A percentile compares a stretch with the other conserved stretches of the same genome.
Conservation (phyloP, 176 grass and related monocot species). For the Coix lacrymajobi region DNA sequence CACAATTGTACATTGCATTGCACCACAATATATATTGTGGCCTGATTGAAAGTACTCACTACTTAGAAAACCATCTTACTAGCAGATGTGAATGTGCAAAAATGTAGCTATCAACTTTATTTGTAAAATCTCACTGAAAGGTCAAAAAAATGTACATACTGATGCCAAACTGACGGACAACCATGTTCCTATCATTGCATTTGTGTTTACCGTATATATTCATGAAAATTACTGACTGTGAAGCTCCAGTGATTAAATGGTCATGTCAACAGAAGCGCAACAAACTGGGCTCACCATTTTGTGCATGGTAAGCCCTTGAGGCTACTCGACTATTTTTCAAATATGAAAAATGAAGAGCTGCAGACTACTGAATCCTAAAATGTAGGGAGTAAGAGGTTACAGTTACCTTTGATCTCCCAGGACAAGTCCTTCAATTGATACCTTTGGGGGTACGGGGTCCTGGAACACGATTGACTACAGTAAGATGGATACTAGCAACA, state of each 20-base stretch:
- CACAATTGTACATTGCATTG: background rate
- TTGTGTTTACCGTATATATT: background rate
- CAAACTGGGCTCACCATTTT: background rate
- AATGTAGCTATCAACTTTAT: background rate
- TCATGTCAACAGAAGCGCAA: background rate
- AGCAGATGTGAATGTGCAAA: constrained; percentile 2
- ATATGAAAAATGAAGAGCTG: background rate
- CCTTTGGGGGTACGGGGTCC: background rate
- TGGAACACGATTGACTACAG: background rate
- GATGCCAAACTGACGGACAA: background rate
- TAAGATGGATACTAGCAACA: background rate
- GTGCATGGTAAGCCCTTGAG: background rate
- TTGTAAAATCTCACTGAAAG: background rate
- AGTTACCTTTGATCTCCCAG: constrained; percentile 16
- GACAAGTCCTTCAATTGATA: constrained; percentile 24
- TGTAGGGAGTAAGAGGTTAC: background rate
- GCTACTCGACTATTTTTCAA: background rate
- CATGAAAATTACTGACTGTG: background rate
- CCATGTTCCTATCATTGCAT: no score
- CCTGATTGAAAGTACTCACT: background rate
- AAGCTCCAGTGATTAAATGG: background rate
- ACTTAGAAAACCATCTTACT: background rate
- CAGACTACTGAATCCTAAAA: background rate
- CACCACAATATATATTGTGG: background rate
- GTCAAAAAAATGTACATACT: background rate